Conservation (phyloP, 345 rosid genomes). For the Chamaenerion angustifolium region DNA sequence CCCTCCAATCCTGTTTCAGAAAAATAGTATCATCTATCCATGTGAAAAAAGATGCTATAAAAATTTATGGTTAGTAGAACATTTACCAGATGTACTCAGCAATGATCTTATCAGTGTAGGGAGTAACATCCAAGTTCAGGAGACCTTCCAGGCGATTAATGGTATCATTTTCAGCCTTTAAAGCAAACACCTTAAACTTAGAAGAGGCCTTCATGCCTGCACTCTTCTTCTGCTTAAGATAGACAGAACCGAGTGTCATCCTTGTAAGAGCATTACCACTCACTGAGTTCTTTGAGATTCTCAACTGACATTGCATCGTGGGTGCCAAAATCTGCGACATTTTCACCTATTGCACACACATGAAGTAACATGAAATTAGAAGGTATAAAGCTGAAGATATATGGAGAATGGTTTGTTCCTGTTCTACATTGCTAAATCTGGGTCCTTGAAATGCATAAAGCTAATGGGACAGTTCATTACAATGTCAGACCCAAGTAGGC, state of each 20-base stretch:
- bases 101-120: slow-evolving; percentile 69
- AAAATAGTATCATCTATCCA: slow-evolving; percentile 1
- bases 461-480: too few relatives aligned
- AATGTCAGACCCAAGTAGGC: too few relatives aligned
- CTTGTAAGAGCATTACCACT: slow-evolving; percentile 27
- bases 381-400: too few relatives aligned
- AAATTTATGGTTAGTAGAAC: neutral
- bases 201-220: slow-evolving; percentile 24
- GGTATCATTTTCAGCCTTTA: slow-evolving; percentile 53
- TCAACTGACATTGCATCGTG: slow-evolving; percentile 62
- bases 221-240: slow-evolving; percentile 60
- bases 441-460: too few relatives aligned
- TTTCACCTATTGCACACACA: slow-evolving; percentile 15
- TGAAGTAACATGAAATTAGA: too few relatives aligned
- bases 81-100: slow-evolving; percentile 94
- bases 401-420: too few relatives aligned
- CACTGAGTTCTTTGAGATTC: slow-evolving; percentile 39
- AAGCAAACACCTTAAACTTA: slow-evolving; percentile 47
- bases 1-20: slow-evolving; percentile 79
- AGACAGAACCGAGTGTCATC: slow-evolving; percentile 53
- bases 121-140: slow-evolving; percentile 71
- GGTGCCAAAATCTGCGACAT: slow-evolving; percentile 92
- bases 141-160: slow-evolving; percentile 64
- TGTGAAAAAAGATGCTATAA: neutral
- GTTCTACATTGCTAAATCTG: too few relatives aligned